Conservation (phyloP, 257 asterid genomes). For the Ilex asprella region DNA sequence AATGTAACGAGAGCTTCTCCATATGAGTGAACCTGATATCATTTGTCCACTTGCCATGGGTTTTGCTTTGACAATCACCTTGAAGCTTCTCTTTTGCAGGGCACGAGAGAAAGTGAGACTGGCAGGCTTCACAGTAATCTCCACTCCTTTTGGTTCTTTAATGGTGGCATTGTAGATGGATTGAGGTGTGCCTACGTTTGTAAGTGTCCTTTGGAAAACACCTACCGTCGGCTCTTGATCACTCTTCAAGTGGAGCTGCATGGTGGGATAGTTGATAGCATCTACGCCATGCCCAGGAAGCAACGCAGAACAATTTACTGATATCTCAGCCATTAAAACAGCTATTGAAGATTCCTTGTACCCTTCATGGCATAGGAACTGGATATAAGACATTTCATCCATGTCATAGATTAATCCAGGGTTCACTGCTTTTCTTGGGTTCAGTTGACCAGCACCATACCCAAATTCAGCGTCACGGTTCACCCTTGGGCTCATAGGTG, state of each 20-base stretch:
- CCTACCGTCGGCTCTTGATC: constrained; percentile 47
- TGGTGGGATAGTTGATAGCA: constrained; percentile 81
- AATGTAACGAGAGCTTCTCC: constrained; percentile 44
- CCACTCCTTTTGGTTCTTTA: constrained; percentile 61
- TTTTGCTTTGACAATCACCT: constrained; percentile 69
- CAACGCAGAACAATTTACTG: constrained; percentile 60
- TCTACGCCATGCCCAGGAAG: constrained; percentile 62
- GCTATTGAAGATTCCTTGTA: constrained; percentile 48
- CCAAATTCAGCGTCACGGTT: constrained; percentile 75
- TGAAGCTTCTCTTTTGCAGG: constrained; percentile 50
- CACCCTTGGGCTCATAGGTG: constrained; percentile 49
- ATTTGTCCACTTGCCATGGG: constrained; percentile 25
- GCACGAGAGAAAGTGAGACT: constrained; percentile 42
- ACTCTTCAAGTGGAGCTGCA: constrained; percentile 59
- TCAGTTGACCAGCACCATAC: constrained; percentile 77
- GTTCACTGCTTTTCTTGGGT: constrained; percentile 58
- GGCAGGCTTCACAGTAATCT: constrained; percentile 52
- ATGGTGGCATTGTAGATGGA: constrained; percentile 62
- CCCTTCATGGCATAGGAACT: constrained; percentile 78
- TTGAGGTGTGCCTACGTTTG: constrained; percentile 54
- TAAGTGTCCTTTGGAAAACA: constrained; percentile 56
- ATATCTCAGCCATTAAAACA: constrained; percentile 30
- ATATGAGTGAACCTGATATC: constrained; percentile 60
- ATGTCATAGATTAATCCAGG: constrained; percentile 84
- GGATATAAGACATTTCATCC: constrained; percentile 63